Percentiles rank a stretch among this genome's conserved stretches.
phyloP scores from a whole-genome alignment of 192 early-diverging fungal genomes.

The Coemansia sp. region DNA sequence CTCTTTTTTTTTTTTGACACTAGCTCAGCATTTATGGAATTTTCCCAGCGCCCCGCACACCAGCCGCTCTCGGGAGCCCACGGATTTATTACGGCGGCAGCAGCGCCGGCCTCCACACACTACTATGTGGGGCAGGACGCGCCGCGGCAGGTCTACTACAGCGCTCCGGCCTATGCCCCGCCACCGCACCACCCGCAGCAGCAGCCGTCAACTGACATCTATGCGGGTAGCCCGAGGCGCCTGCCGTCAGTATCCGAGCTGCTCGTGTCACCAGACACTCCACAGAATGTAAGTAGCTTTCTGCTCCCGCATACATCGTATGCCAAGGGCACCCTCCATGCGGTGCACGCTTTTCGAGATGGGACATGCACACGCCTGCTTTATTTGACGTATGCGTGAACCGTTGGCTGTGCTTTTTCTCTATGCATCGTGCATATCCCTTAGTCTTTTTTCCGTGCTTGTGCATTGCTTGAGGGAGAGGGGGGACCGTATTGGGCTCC shows the following conservation, averaged over 20 bases:
- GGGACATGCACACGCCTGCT: too few species aligned
- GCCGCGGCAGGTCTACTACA: constrained; percentile 12
- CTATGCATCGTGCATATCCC: too few species aligned
- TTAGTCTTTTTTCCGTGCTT: too few species aligned
- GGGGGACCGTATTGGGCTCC: too few species aligned
- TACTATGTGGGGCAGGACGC: constrained; percentile 18
- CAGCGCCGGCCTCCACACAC: constrained; percentile 28
- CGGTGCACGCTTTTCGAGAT: too few species aligned
- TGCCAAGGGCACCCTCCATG: background rate
- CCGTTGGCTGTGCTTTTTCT: too few species aligned
- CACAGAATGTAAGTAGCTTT: background rate
- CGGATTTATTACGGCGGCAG: constrained; percentile 19
- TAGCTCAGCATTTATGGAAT: constrained; percentile 28
- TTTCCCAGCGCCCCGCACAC: constrained; percentile 51
- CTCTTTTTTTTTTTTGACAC: background rate
- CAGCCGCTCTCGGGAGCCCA: constrained; percentile 22
- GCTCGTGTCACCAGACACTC: constrained; percentile 22
- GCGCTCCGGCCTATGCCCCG: constrained; percentile 5
- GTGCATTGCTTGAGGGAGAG: too few species aligned
- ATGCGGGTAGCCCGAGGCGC: constrained; percentile 22
- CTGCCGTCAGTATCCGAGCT: constrained; percentile 49
- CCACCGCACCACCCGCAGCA: constrained; percentile 2
- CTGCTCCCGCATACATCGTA: background rate
- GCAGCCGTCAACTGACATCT: constrained; percentile 13
- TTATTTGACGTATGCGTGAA: too few species aligned